Percentiles rank a stretch among this genome's conserved stretches.
These are phyloP conservation scores for Yamadazyma kanchanaburiensis DNA, from an alignment of 1,139 yeast genomes.

Conservation along the genomic window DNA sequence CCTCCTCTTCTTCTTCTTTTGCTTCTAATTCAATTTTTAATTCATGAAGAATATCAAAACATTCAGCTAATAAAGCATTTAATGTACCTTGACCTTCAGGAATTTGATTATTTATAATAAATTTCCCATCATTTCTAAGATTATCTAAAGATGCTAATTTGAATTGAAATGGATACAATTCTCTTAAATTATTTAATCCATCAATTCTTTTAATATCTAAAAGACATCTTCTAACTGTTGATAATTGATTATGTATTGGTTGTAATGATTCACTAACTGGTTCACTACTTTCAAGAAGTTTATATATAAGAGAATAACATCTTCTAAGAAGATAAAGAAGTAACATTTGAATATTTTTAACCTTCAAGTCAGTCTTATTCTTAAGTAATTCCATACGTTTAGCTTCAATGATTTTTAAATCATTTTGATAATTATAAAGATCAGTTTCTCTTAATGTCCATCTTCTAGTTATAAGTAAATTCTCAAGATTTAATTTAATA, in stretches of 20 bases:
- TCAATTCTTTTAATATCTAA: constrained; percentile 90
- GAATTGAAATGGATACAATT: constrained; percentile 92
- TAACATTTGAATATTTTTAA: constrained; percentile 53
- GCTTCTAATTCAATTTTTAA: constrained; percentile 85
- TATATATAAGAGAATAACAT: constrained; percentile 85
- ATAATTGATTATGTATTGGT: constrained; percentile 87
- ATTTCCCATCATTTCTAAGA: constrained; percentile 84
- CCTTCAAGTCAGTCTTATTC: constrained; percentile 13
- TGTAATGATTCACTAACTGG: constrained; percentile 92
- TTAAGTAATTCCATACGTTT: constrained; percentile 43
- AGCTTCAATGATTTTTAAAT: constrained; percentile 69
- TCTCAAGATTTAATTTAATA: constrained; percentile 72
- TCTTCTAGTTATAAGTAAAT: constrained; percentile 81
- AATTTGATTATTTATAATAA: constrained; percentile 77
- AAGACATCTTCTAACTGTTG: constrained; percentile 86
- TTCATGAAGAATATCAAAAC: constrained; percentile 91
- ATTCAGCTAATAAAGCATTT: constrained; percentile 86
- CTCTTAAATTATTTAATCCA: constrained; percentile 82
- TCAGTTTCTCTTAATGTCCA: constrained; percentile 98
- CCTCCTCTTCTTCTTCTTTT: constrained; percentile 38
- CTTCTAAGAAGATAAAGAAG: constrained; percentile 78
- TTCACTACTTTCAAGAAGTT: constrained; percentile 85
- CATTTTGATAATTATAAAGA: constrained; percentile 75
- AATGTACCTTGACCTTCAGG: constrained; percentile 98
- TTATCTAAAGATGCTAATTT: constrained; percentile 88